Evolutionary conservation across 2,329 filamentous ascomycete species (phyloP).

Genomic region (Aureobasidium mangrovei): DNA sequence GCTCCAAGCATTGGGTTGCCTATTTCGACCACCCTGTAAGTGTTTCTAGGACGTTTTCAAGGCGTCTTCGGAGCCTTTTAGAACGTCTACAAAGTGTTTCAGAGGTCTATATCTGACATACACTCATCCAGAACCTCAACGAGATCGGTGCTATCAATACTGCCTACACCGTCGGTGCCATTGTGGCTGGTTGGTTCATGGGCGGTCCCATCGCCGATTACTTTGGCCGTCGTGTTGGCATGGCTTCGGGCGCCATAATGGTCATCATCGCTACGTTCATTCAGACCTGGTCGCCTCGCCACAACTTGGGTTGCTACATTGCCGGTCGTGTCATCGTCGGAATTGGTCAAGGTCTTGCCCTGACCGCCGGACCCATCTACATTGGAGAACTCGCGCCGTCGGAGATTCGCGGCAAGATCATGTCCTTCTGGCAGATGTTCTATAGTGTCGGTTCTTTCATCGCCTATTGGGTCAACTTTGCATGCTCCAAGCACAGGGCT

Average conservation of each 20-base stretch:
- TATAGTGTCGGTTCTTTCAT: conserved; percentile 59
- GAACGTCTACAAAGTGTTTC: not conserved
- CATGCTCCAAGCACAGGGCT: conserved; percentile 46
- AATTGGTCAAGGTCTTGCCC: conserved; percentile 59
- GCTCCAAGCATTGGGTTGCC: conserved; percentile 55
- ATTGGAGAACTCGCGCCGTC: conserved; percentile 59
- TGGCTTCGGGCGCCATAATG: conserved; percentile 55
- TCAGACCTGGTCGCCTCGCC: conserved; percentile 52
- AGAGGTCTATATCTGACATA: not conserved
- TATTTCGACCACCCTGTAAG: conserved; percentile 48
- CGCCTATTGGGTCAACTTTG: conserved; percentile 59
- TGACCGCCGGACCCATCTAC: conserved; percentile 59
- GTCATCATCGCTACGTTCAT: conserved; percentile 61
- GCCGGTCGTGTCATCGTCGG: conserved; percentile 60
- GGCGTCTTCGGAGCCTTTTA: no score
- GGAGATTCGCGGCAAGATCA: conserved; percentile 57
- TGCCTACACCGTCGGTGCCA: conserved; percentile 61
- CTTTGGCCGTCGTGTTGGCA: conserved; percentile 44
- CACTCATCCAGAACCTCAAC: conserved; percentile 25
- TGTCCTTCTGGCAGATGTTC: conserved; percentile 63
- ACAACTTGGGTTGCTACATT: conserved; percentile 56
- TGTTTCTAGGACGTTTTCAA: not conserved
- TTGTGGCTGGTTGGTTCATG: conserved; percentile 61
- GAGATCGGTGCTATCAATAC: conserved; percentile 55
- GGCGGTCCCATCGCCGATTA: conserved; percentile 48